Percentiles rank a stretch among this genome's conserved stretches.
phyloP scores from a whole-genome alignment of 208 protist species.

The Acanthamoeba lenticulata region DNA sequence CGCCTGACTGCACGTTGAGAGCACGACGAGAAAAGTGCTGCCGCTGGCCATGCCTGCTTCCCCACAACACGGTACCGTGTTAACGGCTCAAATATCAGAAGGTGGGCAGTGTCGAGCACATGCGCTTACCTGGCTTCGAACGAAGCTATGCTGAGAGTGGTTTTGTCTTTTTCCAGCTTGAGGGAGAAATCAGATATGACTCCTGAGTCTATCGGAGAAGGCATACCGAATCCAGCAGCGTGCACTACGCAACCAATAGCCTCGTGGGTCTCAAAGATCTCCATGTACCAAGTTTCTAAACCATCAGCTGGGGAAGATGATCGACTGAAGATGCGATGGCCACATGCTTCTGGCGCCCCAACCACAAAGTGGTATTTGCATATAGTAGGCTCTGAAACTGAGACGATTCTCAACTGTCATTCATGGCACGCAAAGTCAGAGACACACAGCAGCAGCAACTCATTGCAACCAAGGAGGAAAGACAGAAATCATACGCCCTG shows the following conservation, averaged over 20 bases:
- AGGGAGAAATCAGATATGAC: neutral
- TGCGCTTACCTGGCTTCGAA: neutral
- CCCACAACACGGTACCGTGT: too few relatives aligned
- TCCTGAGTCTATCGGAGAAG: neutral
- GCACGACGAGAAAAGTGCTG: neutral
- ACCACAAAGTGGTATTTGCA: neutral
- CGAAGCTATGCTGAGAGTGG: neutral
- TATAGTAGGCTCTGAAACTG: neutral
- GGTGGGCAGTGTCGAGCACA: too few relatives aligned
- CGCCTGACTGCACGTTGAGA: neutral
- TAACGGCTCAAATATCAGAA: too few relatives aligned
- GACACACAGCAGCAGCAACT: neutral
- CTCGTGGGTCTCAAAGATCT: neutral
- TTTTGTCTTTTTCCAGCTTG: neutral
- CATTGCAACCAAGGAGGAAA: neutral
- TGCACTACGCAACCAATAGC: neutral
- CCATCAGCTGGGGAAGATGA: neutral
- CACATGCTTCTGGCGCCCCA: neutral
- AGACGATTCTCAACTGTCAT: neutral
- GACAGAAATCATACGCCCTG: neutral
- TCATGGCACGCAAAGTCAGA: neutral
- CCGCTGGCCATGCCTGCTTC: neutral
- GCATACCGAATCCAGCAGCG: neutral
- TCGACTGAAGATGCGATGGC: neutral
- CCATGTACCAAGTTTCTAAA: neutral